Evolutionary conservation across 495 filamentous ascomycete genomes (phyloP), one percentile per base, ranked within the genome.

Genomic region (Baudoinia panamericana): DNA sequence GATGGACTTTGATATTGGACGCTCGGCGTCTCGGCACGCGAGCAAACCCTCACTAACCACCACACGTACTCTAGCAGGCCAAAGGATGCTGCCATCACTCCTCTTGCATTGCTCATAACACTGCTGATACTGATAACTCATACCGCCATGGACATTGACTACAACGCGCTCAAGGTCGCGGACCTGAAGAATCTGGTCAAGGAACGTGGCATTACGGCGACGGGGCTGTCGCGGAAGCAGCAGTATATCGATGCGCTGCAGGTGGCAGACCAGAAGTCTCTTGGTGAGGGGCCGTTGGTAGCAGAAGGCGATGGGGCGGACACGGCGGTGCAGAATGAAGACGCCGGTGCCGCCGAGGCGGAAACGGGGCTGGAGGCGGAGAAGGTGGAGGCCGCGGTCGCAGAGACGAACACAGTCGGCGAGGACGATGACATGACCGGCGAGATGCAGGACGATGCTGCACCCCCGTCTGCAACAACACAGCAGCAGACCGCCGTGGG

Each of bases 161-260:
- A 63, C 51, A 56, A 46, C 43, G 58, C 54, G 36, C 47, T 52
- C 17, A 61, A 56, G 15, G 60, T 63, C 23, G 44, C 54, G 20
- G 53, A 59, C 21, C 46, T 63, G 15, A 50, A 51, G 16, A 37
- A 53, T 25, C 23, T 58, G 10, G 45, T 63, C 15, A 61, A 61
- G 39, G 52, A 60, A 12, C 60, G 60, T 37, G 42, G 51, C 4
- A 61, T 63, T 26, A 48, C 60, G 5, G 48, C 52, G 8, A 60
- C 60, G 0, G 60, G 60, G 23, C 48, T 63, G n/a, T 56, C 56
- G 34, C 45, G 55, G 18, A 63, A 63, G 37, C 50, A 51, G 23
- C 54, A 58, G 39, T 56, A 59, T 27, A 48, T 63, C 15, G 58
- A 63, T 22, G 58, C 56, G 39, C 48, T 63, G 9, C 38, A 51